Conservation (phyloP, 164 flowering plant genomes). For the Annona cherimola region DNA sequence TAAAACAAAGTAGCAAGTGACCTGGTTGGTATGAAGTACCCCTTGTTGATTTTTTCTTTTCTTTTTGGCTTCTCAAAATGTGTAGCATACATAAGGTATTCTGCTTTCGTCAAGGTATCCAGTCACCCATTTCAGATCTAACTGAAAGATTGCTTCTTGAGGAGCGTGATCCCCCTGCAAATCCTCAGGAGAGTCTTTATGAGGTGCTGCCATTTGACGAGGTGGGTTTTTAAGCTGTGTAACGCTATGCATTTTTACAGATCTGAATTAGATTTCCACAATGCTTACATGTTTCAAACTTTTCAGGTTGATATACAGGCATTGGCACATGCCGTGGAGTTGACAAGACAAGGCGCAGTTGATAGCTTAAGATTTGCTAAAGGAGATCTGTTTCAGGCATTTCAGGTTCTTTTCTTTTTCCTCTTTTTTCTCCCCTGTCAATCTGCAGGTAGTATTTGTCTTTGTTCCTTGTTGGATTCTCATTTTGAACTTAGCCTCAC, state of each 20-base stretch:
- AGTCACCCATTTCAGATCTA: conserved; percentile 89
- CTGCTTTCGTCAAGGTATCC: conserved; percentile 77
- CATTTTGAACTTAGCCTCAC: neutral
- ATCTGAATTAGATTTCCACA: neutral
- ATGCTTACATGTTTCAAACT: neutral
- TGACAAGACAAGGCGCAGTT: conserved; percentile 93
- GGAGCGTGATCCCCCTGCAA: conserved; percentile 81
- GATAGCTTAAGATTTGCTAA: conserved; percentile 88
- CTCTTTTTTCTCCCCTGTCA: neutral
- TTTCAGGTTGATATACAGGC: conserved; percentile 95
- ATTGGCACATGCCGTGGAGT: conserved; percentile 98
- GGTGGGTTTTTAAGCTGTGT: conserved; percentile 35
- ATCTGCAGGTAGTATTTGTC: neutral
- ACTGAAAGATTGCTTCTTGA: conserved; percentile 85
- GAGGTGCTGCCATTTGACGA: conserved; percentile 97
- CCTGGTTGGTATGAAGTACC: conserved; percentile 2
- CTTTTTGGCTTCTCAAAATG: neutral
- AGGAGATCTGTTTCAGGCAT: conserved; percentile 84
- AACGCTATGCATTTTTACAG: neutral
- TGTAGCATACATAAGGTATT: conserved; percentile 88
- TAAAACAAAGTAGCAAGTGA: neutral
- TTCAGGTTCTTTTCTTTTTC: conserved; percentile 53
- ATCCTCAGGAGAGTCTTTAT: conserved; percentile 60
- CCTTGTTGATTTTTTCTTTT: neutral
- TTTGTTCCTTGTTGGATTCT: neutral